A percentile compares a stretch with the other conserved stretches of the same genome.
These are phyloP conservation scores for Royoungia palumana DNA, from an alignment of 768 basidiomycete genomes.

Conservation along the genomic window DNA sequence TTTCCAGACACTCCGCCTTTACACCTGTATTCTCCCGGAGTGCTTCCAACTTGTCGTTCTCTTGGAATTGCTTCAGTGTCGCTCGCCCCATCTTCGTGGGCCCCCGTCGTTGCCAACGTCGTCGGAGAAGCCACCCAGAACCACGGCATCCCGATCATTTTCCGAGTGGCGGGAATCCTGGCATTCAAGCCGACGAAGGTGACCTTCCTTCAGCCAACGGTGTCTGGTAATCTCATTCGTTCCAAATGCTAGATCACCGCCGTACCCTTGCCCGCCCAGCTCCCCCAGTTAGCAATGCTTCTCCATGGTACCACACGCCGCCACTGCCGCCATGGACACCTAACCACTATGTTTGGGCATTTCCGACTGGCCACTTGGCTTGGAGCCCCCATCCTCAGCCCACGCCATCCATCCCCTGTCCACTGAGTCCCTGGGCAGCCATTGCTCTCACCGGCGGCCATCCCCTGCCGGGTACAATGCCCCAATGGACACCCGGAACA, in stretches of 20 bases:
- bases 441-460: conserved; percentile 18
- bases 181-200: conserved; percentile 18
- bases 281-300: neutral
- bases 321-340: conserved; percentile 18
- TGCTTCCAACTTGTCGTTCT: neutral
- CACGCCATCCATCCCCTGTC: conserved; percentile 3
- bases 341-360: conserved; percentile 23
- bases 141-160: conserved; percentile 11
- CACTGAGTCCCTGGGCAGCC: conserved; percentile 16
- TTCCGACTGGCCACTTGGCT: conserved; percentile 22
- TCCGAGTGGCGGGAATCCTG: conserved; percentile 20
- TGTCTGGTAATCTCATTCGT: neutral
- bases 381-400: conserved; percentile 26
- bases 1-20: conserved; percentile 17
- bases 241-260: conserved; percentile 6
- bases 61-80: neutral
- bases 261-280: neutral
- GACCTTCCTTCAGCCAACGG: neutral
- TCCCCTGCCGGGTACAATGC: conserved; percentile 23
- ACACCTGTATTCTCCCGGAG: conserved; percentile 18
- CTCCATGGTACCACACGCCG: conserved; percentile 1
- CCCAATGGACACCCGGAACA: conserved; percentile 26
- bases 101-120: conserved; percentile 5
- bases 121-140: conserved; percentile 6
- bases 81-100: conserved; percentile 15